Base-by-base conservation (phyloP, 108 stramenopile genomes). In the Chaetoceros tenuissimus region DNA sequence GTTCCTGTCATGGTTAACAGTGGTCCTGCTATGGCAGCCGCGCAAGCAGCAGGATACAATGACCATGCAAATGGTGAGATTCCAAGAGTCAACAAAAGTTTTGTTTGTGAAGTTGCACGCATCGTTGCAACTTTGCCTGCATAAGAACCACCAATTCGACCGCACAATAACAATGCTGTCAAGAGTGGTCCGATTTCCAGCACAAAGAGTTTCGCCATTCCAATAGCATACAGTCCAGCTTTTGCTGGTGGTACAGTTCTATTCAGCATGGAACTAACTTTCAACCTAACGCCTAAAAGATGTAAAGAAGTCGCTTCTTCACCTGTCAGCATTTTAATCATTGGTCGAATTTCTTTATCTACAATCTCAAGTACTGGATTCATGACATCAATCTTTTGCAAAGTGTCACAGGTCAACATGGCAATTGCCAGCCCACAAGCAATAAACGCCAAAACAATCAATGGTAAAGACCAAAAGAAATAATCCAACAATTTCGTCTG, bases 121-220 rank as follows among this genome's bases (percentile, higher is more conserved):
- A 89, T 78, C 5, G 84, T 85, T 2, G 84, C 88, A 19, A 85
- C 73, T 55, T 86, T 80, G 1, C 88, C 88, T 3, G 84, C 75
- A 67, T 89, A 89, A 40, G 69, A 66, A 45, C 88, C 88, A 18
- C 88, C 88, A 31, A 89, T 82, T 23, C 88, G 66, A 24, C 88
- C 88, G 58, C 81, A 83, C 2, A 89, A 60, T 24, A 89, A 56
- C 28, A 89, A 46, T 1, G 84, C 78, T 31, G 88, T 85, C 45
- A 89, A 68, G 21, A 89, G 66, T 0, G 88, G 88, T 3, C 88
- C 88, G 25, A 89, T 75, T 54, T 89, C 88, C 63, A 89, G 62
- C 2, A 84, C 80, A 60, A 89, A 89, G 21, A 89, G 53, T 53
- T 85, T 85, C 13, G 84, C 73, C 78, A 89, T 68, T 5, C 88